Base-by-base conservation (phyloP, 2,329 filamentous ascomycete genomes). In the Penicillium sp. region DNA sequence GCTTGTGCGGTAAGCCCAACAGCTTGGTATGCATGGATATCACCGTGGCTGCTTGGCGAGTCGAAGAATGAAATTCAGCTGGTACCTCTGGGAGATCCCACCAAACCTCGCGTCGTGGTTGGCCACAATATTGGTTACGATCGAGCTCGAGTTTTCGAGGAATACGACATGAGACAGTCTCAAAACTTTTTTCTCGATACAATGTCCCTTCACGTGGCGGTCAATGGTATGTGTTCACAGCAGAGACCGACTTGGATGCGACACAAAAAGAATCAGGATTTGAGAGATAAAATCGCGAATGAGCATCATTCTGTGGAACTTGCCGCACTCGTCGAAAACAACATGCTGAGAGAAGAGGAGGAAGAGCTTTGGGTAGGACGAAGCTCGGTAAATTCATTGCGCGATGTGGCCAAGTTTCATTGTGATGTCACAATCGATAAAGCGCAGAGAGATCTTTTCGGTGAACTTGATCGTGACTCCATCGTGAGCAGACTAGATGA, bases 181-280 rank as follows among this genome's bases (percentile, higher is more conserved):
- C 84, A 85, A 36, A 97, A 91, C 63, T 88, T 84, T 40, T 99
- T 96, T 69, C 75, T 99, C 47, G 94, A 99, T 70, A 99, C 94
- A 29, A 99, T 99, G 94, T 97, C 93, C 1, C 78, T 99, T 18
- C 94, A 99, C 70, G 93, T 96, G 7, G 95, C 95, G 2, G 93
- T 96, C 23, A 99, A 99, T 69, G 94, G 94, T 58, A 99, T 99
- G 94, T 99, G 94, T 74, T 97, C 94, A 19, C 87, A 89, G 61
- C 94, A 99, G 72, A 84, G 94, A 46, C 94, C 95, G 8, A 96
- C 90, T 0, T 99, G 94, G 94, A 91, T 97, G 87, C 95, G 90
- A 71, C 90, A 96, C 72, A 89, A 91, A 70, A 99, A 99, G 76
- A 91, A 88, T 61, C 83, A 88, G 54, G 93, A 97, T 67, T 67